Evolutionary conservation across 192 early-diverging fungal species (phyloP), one percentile per base, ranked within the genome.

Genomic region (Coemansia sp.): DNA sequence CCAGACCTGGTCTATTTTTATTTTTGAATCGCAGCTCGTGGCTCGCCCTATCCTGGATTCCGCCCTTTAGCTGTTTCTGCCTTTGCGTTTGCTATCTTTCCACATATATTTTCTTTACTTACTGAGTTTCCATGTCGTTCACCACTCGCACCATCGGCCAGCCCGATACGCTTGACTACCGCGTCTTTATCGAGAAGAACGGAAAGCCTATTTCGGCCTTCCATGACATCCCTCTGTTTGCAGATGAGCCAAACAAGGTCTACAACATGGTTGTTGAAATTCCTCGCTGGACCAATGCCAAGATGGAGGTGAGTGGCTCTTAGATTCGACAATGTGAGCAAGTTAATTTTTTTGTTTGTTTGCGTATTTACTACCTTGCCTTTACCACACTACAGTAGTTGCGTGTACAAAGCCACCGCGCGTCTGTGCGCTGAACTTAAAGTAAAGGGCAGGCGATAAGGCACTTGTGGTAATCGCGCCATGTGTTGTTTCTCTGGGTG

Each of bases 251-350:
- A 53, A 93, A 94, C 80, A 91, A 88, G 37, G 84, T 97, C 61
- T 86, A 93, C 78, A 98, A 98, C 91, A 95, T 97, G 91, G 85
- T 99, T 68, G 95, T 99, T 59, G 97, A 97, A 81, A 93, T 97
- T 52, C 97, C 97, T 53, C 86, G 95, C 62, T 99, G 95, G 97
- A 89, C 94, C 69, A 98, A 98, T 83, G 97, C 93, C 74, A 98
- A 98, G 87, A 84, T 97, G 65, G 97, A 97, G 70, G 70, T 72
- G 64, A 61, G 70, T 53, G 19, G 18, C 12, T 74, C 82, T 27
- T 22, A 40, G 32, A 53, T 53, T 53, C 52, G 18, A 34, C 32
- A 9, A 29, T 10, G n/a, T 53, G 29, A n/a, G 27, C 8, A 19
- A 10, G n/a, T n/a, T n/a, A n/a, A n/a, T n/a, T n/a, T n/a, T n/a